These are phyloP conservation scores for Erysiphe pulchra DNA, from an alignment of 2,329 filamentous ascomycete genomes.

Conservation along the genomic window DNA sequence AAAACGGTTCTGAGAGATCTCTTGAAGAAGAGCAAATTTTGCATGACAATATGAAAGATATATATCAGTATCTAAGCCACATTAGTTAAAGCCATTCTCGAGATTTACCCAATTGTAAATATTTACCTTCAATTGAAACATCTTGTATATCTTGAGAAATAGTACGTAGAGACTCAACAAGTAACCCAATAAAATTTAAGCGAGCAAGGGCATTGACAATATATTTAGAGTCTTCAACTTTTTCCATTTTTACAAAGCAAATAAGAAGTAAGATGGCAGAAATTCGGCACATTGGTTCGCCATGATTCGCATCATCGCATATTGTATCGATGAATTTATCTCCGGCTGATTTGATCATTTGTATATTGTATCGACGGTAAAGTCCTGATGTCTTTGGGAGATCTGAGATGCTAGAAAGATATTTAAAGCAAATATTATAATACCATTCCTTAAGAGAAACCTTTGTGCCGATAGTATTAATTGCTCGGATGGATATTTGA, in stretches of 20 bases:
- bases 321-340: slow-evolving; percentile 62
- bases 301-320: slow-evolving; percentile 80
- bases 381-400: slow-evolving; percentile 24
- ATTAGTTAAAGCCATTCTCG: background rate
- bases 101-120: background rate
- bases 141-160: slow-evolving; percentile 48
- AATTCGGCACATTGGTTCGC: slow-evolving; percentile 57
- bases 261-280: slow-evolving; percentile 69
- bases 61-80: slow-evolving; percentile 14
- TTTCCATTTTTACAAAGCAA: slow-evolving; percentile 47
- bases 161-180: slow-evolving; percentile 65
- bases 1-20: slow-evolving; percentile 58
- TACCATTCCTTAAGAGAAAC: slow-evolving; percentile 56
- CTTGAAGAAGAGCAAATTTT: slow-evolving; percentile 57
- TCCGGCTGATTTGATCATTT: slow-evolving; percentile 56
- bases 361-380: slow-evolving; percentile 24
- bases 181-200: slow-evolving; percentile 72
- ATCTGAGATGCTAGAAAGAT: slow-evolving; percentile 41
- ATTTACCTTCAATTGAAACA: slow-evolving; percentile 25
- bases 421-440: slow-evolving; percentile 78
- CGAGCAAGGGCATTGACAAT: slow-evolving; percentile 59
- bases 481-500: slow-evolving; percentile 58
- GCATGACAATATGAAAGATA: slow-evolving; percentile 30
- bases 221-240: slow-evolving; percentile 42
- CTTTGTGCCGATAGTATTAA: slow-evolving; percentile 45